Percentiles rank a stretch among this genome's conserved stretches.
Conservation (phyloP, 768 basidiomycete species). For the Mycena indigotica region DNA sequence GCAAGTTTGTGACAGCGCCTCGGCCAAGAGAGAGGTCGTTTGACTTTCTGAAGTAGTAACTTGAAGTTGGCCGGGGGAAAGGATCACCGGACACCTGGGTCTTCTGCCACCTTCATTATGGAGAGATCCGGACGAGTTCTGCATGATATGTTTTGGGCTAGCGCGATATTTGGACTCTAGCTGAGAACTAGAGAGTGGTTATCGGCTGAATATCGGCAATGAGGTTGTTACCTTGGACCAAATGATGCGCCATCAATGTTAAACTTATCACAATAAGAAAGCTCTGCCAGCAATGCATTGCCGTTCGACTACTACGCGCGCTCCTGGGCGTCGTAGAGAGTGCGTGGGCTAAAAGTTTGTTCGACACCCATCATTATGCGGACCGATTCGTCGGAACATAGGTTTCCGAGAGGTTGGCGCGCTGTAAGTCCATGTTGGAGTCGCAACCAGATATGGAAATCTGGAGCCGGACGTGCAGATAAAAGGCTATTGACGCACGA, state of each 20-base stretch:
- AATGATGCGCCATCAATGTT: no score
- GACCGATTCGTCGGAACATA: neutral
- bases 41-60: neutral
- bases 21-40: neutral
- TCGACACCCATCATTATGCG: neutral
- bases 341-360: neutral
- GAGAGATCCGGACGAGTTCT: neutral
- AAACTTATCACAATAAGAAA: no score
- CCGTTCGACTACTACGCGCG: no score
- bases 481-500: constrained; percentile 2
- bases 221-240: no score
- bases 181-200: constrained; percentile 10
- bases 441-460: neutral
- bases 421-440: neutral
- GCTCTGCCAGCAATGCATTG: no score
- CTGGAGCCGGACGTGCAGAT: neutral
- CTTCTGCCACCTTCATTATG: neutral
- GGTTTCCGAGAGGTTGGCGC: constrained; percentile 1
- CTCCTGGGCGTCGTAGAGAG: neutral
- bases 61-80: neutral
- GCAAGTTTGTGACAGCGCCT: neutral
- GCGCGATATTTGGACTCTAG: neutral
- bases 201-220: neutral
- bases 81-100: neutral
- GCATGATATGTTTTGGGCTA: neutral